These are phyloP conservation scores for Citrullus mucosospermus DNA, from an alignment of 306 rosid genomes.

Conservation along the genomic window DNA sequence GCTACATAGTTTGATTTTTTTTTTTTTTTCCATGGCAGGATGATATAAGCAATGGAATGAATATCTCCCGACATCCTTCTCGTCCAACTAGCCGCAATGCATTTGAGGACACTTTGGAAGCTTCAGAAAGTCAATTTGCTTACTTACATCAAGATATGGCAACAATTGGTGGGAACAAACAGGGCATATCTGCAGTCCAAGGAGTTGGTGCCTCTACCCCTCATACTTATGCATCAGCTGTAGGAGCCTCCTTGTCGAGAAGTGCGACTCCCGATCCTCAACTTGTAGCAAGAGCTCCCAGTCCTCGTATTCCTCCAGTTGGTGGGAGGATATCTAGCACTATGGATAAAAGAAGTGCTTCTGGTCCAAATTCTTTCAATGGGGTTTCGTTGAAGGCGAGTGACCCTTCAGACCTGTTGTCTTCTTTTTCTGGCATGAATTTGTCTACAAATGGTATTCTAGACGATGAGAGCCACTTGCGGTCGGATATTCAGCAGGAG, in stretches of 20 bases:
- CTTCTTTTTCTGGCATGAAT: slow-evolving; percentile 70
- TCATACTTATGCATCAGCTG: slow-evolving; percentile 73
- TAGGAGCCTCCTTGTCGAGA: slow-evolving; percentile 76
- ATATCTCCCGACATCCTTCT: slow-evolving; percentile 52
- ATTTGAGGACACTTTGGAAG: slow-evolving; percentile 58
- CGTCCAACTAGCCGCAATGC: slow-evolving; percentile 86
- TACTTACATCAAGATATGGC: slow-evolving; percentile 40
- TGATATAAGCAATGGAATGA: slow-evolving; percentile 20
- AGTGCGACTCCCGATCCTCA: slow-evolving; percentile 88
- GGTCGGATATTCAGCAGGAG: slow-evolving; percentile 51
- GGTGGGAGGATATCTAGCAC: slow-evolving; percentile 58
- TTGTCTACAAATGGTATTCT: slow-evolving; percentile 42
- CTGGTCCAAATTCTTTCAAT: slow-evolving; percentile 37
- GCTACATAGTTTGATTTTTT: neutral
- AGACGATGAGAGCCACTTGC: slow-evolving; percentile 42
- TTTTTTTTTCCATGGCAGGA: slow-evolving; percentile 15
- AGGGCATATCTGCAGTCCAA: slow-evolving; percentile 44
- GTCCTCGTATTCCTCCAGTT: slow-evolving; percentile 74
- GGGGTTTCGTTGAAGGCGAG: slow-evolving; percentile 34
- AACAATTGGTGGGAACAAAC: slow-evolving; percentile 38
- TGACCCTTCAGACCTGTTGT: slow-evolving; percentile 60
- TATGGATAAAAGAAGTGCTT: slow-evolving; percentile 42
- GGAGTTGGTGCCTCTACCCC: slow-evolving; percentile 37
- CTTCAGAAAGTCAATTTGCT: slow-evolving; percentile 50
- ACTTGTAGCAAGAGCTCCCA: slow-evolving; percentile 64